Evolutionary conservation across 2,329 filamentous ascomycete genomes (phyloP), one percentile per base, ranked within the genome.

Genomic region (Diaporthe batatas): DNA sequence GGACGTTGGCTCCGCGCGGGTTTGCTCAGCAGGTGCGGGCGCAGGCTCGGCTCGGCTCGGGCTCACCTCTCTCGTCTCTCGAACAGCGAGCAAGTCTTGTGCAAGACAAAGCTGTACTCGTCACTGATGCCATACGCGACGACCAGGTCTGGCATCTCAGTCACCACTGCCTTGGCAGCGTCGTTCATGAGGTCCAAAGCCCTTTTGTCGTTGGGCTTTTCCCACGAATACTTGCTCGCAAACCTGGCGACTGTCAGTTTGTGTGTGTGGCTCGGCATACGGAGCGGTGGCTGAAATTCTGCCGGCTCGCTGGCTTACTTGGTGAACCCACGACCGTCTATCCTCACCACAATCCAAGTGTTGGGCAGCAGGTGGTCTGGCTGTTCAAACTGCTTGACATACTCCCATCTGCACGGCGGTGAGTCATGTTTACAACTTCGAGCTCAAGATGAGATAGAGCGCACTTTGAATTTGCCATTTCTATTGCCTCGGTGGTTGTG

Each of bases 111-210:
- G 81, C 94, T 96, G 82, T 93, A 98, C 81, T 99, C 96, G 80
- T 99, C 96, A 81, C 95, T 98, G 76, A 98, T 91, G 1, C 96
- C 96, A 78, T 98, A 99, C 0, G 93, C 95, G 75, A 98, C 89
- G 8, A 92, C 91, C 76, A 98, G 91, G 78, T 98, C 96, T 5
- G 94, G 91, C 32, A 98, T 84, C 67, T 97, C 93, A 75, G 89
- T 89, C 84, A 98, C 90, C 59, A 98, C 94, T 7, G 92, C 92
- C 73, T 91, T 89, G n/a, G 96, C 96, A 2, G 95, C 95, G 1
- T 91, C 91, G 79, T 99, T 99, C 96, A 99, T 98, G 76, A 99
- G 91, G 81, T 97, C 90, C 16, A 98, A 85, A 0, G 95, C 96
- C 76, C 94, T 89, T 53, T 88, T 88, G 82, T 99, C 96, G 83